Evolutionary conservation across 176 grass and related monocot genomes (phyloP), one percentile per base, ranked within the genome.

Genomic region (Avena sativa): DNA sequence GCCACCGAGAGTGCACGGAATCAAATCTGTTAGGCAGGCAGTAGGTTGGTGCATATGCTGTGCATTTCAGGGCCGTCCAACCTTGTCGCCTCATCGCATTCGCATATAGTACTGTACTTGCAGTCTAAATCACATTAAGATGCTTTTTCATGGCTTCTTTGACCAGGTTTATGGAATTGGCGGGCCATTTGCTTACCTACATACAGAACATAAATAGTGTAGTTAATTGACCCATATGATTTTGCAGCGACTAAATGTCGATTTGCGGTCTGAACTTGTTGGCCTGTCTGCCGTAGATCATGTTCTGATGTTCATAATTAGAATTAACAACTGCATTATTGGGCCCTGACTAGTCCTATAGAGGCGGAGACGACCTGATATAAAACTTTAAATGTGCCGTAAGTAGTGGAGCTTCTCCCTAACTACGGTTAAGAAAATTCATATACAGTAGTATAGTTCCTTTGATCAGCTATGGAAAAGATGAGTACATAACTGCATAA

Each of bases 1-100:
- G 79, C 86, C 90, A 74, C 48, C 78, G 10, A 92, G 36, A 86
- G 83, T 92, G 90, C 79, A 43, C 10, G 38, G 80, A 83, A 91
- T 91, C 69, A 70, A 83, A 88, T 88, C 76, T 70, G 21, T 87
- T 90, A 73, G 79, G 84, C 89, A 68, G 47, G 26, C 8, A 19
- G 59, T 61, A n/a, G 74, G 34, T 21, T 79, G 66, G 48, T 48
- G 16, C 55, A 20, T 57, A 20, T 57, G 78, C 57, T 65, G 52
- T 75, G 20, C 57, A 28, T 86, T 91, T 85, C 61, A 81, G 81
- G 87, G 43, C 82, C 61, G 34, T 85, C 81, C 89, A 88, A 88
- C 70, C 62, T 30, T 9, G 60, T 70, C 4, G 51, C 55, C 16
- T 56, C 64, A 72, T 78, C 79, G 30, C 79, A 82, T 53, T 60